Percentiles rank a stretch among this genome's conserved stretches.
phyloP scores from a whole-genome alignment of 164 flowering plant genomes.

The Kingdonia uniflora region DNA sequence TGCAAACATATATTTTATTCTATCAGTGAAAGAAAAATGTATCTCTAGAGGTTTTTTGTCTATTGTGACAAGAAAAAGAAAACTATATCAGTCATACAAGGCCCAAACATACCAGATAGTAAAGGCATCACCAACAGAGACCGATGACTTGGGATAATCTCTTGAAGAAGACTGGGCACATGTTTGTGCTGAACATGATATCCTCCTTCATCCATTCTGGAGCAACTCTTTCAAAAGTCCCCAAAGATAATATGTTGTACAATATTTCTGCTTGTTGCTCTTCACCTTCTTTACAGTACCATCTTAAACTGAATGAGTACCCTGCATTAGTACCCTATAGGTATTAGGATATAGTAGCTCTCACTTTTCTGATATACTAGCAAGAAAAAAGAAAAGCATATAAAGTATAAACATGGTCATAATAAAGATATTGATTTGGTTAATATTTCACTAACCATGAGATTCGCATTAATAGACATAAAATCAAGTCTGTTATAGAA shows the following conservation, averaged over 20 bases:
- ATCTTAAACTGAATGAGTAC: conserved; percentile 66
- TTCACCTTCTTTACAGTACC: conserved; percentile 25
- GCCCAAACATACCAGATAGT: background rate
- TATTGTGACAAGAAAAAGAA: too few species aligned
- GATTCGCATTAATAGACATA: too few species aligned
- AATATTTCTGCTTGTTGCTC: conserved; percentile 46
- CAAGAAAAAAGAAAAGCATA: too few species aligned
- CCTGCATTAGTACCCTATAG: conserved; percentile 28
- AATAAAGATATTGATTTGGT: too few species aligned
- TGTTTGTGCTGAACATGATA: conserved; percentile 47
- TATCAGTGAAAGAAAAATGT: too few species aligned
- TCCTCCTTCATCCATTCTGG: conserved; percentile 86
- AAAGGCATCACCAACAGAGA: conserved; percentile 12
- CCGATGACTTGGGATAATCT: conserved; percentile 54
- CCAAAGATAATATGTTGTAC: conserved; percentile 53
- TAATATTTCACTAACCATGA: too few species aligned
- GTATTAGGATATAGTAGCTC: too few species aligned
- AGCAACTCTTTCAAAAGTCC: conserved; percentile 74
- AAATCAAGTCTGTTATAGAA: too few species aligned
- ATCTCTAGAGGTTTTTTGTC: too few species aligned
- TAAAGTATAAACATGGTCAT: too few species aligned
- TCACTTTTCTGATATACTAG: too few species aligned
- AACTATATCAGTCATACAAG: background rate
- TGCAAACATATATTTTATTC: too few species aligned
- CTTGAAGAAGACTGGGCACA: conserved; percentile 73